Evolutionary conservation across 257 asterid genomes (phyloP), one percentile per base, ranked within the genome.

Genomic region (Asclepias syriaca): DNA sequence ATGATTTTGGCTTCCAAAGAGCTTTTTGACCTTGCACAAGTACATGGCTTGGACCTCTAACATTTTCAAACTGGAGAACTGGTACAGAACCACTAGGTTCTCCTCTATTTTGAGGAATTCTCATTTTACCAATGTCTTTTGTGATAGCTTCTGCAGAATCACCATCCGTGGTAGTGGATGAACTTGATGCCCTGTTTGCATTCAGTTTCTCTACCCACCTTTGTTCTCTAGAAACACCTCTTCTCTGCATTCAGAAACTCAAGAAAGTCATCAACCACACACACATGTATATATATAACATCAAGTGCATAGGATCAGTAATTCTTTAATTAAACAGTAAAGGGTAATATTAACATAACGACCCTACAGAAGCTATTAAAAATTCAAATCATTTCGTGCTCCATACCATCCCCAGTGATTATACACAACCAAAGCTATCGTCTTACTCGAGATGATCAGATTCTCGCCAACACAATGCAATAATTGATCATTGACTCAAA

Each of bases 1-100:
- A 84, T 18, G 97, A 77, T 80, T 79, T 89, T 71, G 91, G 90
- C 73, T 82, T 87, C 97, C 92, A 87, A 37, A 84, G 57, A 56
- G 74, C 78, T 70, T 81, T 75, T 73, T 88, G 85, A 78, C 79
- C 86, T 21, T 77, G 79, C 58, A 59, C 79, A 61, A 85, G 87
- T 34, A 55, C 80, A 74, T 72, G 78, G 73, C 79, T 76, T 68
- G 68, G 57, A 39, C 69, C 43, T 66, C 83, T 88, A 59, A 72
- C 68, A 77, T 85, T 77, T 60, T 81, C 92, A 73, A 78, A 78
- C 83, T 85, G 87, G 55, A 77, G 57, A 39, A 76, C 67, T 64
- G 84, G 66, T 21, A 69, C 82, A 43, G 89, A 45, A 74, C 6
- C 78, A 81, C 76, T 74, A 61, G 83, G 71, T 27, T 76, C 87